A percentile compares a stretch with the other conserved stretches of the same genome.
Conservation (phyloP, 805 yeast species). For the Saturnispora galanensis region DNA sequence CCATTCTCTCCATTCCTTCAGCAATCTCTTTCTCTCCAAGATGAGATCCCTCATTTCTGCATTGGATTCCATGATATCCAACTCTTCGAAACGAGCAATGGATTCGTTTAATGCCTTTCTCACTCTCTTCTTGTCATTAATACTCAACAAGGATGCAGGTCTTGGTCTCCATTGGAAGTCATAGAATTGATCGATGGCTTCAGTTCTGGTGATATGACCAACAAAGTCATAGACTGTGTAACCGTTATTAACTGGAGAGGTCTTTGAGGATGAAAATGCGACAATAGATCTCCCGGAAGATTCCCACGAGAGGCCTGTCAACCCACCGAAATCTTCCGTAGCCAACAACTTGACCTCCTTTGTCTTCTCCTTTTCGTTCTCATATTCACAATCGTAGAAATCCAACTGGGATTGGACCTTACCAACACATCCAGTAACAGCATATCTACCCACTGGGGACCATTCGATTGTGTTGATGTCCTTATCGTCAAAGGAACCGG, state of each 20-base stretch:
- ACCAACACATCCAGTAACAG: constrained; percentile 38
- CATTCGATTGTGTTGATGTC: constrained; percentile 58
- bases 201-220: constrained; percentile 70
- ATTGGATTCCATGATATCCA: constrained; percentile 92
- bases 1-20: constrained; percentile 81
- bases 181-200: constrained; percentile 71
- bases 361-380: constrained; percentile 44
- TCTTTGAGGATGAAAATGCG: constrained; percentile 80
- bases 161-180: constrained; percentile 97
- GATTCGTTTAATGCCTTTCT: constrained; percentile 82
- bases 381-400: constrained; percentile 78
- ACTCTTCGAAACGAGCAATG: constrained; percentile 87
- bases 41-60: constrained; percentile 86
- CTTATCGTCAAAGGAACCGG: constrained; percentile 43
- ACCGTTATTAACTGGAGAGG: constrained; percentile 81
- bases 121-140: constrained; percentile 79
- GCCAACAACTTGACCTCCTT: constrained; percentile 51
- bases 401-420: constrained; percentile 51
- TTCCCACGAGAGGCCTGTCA: constrained; percentile 87
- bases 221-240: constrained; percentile 78
- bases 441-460: constrained; percentile 92
- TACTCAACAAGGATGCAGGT: constrained; percentile 67
- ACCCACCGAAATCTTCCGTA: constrained; percentile 58
- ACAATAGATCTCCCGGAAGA: constrained; percentile 89
- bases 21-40: constrained; percentile 67